phyloP scores from a whole-genome alignment of 208 protist species.

The Trypanosoma scelopori region DNA sequence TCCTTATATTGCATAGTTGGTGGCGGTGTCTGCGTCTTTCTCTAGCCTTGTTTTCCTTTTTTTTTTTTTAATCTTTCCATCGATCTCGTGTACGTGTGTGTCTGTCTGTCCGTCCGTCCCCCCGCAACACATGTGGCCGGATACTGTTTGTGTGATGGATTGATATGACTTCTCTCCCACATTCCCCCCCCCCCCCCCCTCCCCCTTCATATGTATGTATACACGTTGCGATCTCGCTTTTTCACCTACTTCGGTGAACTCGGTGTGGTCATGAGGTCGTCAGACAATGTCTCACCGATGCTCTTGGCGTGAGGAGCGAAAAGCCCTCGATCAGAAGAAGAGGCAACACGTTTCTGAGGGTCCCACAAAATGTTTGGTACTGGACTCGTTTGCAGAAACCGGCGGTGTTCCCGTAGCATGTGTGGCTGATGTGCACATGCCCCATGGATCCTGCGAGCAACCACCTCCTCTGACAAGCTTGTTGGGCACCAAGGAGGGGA shows the following conservation, averaged over 20 bases:
- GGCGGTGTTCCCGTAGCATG: conserved; percentile 1
- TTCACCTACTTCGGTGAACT: not conserved
- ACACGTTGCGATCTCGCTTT: not conserved
- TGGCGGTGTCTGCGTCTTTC: not conserved
- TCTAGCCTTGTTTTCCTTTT: no score
- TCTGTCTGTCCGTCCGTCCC: not conserved
- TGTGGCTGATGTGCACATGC: conserved; percentile 5
- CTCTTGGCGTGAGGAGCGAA: not conserved
- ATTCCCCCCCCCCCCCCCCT: no score
- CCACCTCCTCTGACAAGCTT: not conserved
- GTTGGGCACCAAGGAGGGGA: conserved; percentile 1
- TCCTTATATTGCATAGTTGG: not conserved
- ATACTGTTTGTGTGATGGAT: not conserved
- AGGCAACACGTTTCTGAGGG: not conserved
- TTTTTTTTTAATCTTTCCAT: no score
- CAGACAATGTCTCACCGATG: conserved; percentile 7
- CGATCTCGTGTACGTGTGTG: no score
- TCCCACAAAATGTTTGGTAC: conserved; percentile 13
- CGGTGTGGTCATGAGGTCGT: conserved; percentile 11
- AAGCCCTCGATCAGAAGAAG: not conserved
- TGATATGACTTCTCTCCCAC: no score
- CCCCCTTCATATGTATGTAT: no score
- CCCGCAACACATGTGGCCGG: not conserved
- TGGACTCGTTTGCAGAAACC: conserved; percentile 10
- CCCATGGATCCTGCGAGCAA: conserved; percentile 1